phyloP scores from a whole-genome alignment of 768 basidiomycete species.

The Clitopilus passeckerianus region DNA sequence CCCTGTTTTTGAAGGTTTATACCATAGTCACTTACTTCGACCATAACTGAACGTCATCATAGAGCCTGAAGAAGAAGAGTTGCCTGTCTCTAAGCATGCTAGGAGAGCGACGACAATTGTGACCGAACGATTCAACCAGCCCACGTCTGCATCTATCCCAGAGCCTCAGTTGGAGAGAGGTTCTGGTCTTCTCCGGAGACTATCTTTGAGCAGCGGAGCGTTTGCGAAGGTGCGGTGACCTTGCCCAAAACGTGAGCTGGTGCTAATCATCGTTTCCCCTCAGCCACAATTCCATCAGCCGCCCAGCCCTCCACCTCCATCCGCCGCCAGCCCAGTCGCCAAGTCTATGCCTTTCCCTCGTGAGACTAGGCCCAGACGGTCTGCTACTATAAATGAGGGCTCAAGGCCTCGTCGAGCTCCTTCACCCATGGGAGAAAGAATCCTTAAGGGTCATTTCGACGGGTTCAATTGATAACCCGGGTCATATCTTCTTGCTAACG shows the following conservation, averaged over 20 bases:
- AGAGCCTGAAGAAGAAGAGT: constrained; percentile 35
- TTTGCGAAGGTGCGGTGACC: constrained; percentile 49
- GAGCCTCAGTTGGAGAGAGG: constrained; percentile 60
- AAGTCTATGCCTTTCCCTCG: constrained; percentile 22
- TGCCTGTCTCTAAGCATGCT: constrained; percentile 38
- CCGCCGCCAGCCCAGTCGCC: constrained; percentile 37
- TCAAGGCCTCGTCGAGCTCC: constrained; percentile 61
- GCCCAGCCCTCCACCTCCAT: constrained; percentile 47
- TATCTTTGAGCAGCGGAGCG: constrained; percentile 59
- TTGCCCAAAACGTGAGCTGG: neutral
- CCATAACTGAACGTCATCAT: constrained; percentile 6
- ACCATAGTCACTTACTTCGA: constrained; percentile 3
- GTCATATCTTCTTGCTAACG: constrained; percentile 1
- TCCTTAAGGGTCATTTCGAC: constrained; percentile 88
- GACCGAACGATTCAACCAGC: constrained; percentile 48
- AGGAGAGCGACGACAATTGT: constrained; percentile 60
- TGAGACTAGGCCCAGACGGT: constrained; percentile 41
- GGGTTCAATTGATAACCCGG: constrained; percentile 63
- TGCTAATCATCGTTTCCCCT: constrained; percentile 8
- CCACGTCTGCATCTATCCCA: constrained; percentile 32
- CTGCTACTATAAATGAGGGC: constrained; percentile 52
- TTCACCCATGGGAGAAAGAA: constrained; percentile 88
- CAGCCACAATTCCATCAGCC: constrained; percentile 27
- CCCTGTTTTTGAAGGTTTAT: constrained; percentile 59
- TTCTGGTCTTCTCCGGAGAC: constrained; percentile 64